Conservation (phyloP, 257 asterid genomes). For the Anisodus tanguticus region DNA sequence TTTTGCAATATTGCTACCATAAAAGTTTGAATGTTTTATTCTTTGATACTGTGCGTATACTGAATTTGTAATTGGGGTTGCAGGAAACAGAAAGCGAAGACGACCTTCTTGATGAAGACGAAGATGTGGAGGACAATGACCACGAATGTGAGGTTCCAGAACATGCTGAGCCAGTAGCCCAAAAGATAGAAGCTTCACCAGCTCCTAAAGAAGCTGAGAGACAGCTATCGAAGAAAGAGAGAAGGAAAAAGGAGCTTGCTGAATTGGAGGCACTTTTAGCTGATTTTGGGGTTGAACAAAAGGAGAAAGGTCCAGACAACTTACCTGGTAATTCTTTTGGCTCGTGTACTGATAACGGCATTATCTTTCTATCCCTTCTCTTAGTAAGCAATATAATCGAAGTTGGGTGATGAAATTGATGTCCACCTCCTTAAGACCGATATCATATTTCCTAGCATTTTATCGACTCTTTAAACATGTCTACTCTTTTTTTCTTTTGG, state of each 20-base stretch:
- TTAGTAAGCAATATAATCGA: background rate
- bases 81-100: slow-evolving; percentile 60
- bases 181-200: slow-evolving; percentile 25
- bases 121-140: slow-evolving; percentile 78
- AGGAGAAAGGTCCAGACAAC: slow-evolving; percentile 49
- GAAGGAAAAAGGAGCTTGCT: slow-evolving; percentile 92
- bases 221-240: slow-evolving; percentile 93
- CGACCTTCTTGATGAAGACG: slow-evolving; percentile 51
- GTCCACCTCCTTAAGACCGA: slow-evolving; percentile 1
- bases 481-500: background rate
- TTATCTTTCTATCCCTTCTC: background rate
- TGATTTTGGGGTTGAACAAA: slow-evolving; percentile 69
- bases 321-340: slow-evolving; percentile 54
- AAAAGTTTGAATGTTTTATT: background rate
- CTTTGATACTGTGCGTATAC: background rate
- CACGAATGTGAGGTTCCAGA: slow-evolving; percentile 65
- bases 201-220: slow-evolving; percentile 82
- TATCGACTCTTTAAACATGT: background rate
- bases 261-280: slow-evolving; percentile 96
- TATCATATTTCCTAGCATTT: background rate
- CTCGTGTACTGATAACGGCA: background rate
- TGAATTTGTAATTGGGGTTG: background rate
- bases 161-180: slow-evolving; percentile 48
- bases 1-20: background rate
- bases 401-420: slow-evolving; percentile 1